Evolutionary conservation across 495 filamentous ascomycete species (phyloP), one percentile per base, ranked within the genome.

Genomic region (Aspergillus cristatus): DNA sequence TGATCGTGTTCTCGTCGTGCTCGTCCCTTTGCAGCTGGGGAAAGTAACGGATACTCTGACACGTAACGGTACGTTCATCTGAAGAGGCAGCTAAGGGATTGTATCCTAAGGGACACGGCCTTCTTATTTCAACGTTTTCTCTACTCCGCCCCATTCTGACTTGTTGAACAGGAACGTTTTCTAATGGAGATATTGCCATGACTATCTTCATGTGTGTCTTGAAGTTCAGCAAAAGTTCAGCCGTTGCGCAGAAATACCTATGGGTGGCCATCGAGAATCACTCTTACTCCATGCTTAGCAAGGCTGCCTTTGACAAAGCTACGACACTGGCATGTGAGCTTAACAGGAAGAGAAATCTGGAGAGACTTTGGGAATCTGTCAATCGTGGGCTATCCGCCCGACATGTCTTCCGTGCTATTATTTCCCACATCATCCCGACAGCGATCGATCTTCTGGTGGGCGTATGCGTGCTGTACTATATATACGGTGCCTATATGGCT

Each of bases 301-400:
- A 67, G 0, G 75, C 77, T 0, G 75, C 83, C 3, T 88, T 84
- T 51, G 73, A 77, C 30, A 82, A 89, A 43, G 68, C 89, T 16
- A 84, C 90, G 74, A 72, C 68, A 35, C 68, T 91, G 16, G 86
- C 81, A 0, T 80, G 78, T 42, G 84, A 90, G 47, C 89, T 87
- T 42, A 84, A 91, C 50, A 79, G 79, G 41, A 71, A 71, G 35
- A 87, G 86, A 60, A 74, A 74, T 38, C 79, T 76, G 3, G 83
- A 77, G 6, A 81, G 87, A 47, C 66, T 89, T 24, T 75, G 74
- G 43, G 68, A 76, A 45, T 74, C 82, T 2, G 74, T 89, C 18
- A 65, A 67, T 18, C 78, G 81, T 44, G 85, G 81, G 6, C 56
- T 67, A 18, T 73, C 74, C 26, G 63, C 89, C 11, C 73, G 71